Percentiles rank a stretch among this genome's conserved stretches.
Conservation (phyloP, 78 protist species). For the Mantamonas sphyraenae region DNA sequence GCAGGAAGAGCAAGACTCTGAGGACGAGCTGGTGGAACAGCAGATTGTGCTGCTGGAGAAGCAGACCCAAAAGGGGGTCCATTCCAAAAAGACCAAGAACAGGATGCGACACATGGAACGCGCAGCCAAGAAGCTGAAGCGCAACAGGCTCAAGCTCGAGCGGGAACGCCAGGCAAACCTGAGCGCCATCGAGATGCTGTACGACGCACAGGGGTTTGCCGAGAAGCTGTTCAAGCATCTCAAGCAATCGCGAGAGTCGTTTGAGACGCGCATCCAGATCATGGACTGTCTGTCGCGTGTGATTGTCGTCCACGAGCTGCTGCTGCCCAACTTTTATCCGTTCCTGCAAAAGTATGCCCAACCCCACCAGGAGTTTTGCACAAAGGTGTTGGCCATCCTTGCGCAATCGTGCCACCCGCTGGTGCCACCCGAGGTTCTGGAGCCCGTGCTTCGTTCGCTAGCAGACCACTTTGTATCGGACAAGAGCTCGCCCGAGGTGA, state of each 20-base stretch:
- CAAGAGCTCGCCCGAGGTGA: conserved; percentile 58
- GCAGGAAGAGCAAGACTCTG: conserved; percentile 15
- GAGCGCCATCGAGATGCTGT: conserved; percentile 63
- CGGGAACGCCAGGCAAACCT: conserved; percentile 11
- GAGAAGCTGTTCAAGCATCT: conserved; percentile 57
- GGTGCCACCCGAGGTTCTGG: conserved; percentile 81
- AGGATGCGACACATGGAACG: neutral
- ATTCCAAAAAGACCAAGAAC: conserved; percentile 19
- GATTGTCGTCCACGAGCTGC: conserved; percentile 58
- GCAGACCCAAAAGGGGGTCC: conserved; percentile 2
- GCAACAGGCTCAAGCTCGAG: conserved; percentile 6
- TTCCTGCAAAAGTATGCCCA: conserved; percentile 61
- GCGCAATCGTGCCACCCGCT: conserved; percentile 79
- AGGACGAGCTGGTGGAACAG: conserved; percentile 13
- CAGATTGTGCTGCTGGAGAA: no score
- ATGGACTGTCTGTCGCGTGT: conserved; percentile 66
- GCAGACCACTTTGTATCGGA: conserved; percentile 77
- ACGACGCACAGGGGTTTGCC: conserved; percentile 78
- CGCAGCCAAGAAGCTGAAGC: neutral
- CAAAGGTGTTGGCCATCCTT: conserved; percentile 59
- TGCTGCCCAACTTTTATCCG: conserved; percentile 73
- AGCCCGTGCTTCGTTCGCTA: conserved; percentile 60
- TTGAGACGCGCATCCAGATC: conserved; percentile 59
- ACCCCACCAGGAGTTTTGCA: conserved; percentile 67
- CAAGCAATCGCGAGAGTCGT: conserved; percentile 37